A percentile compares a stretch with the other conserved stretches of the same genome.
Evolutionary conservation across 345 rosid genomes (phyloP).

Genomic region (Brassica nigra): DNA sequence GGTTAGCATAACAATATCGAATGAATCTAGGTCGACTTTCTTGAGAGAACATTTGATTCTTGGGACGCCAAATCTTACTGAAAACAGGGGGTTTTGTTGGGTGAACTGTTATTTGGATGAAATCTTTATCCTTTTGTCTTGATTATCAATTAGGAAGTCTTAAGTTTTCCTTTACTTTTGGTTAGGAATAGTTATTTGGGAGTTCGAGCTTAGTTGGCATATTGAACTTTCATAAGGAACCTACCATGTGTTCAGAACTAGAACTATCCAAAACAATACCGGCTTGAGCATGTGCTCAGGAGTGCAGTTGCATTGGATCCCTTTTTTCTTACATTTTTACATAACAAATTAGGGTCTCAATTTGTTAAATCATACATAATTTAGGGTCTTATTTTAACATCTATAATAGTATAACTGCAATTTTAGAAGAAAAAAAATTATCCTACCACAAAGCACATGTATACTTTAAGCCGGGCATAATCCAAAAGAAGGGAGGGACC

Average conservation of each 20-base stretch:
- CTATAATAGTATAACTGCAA: neutral
- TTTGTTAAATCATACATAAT: neutral
- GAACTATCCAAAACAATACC: neutral
- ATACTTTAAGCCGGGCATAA: neutral
- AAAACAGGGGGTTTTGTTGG: neutral
- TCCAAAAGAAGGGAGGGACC: neutral
- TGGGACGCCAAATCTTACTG: neutral
- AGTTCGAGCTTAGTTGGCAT: neutral
- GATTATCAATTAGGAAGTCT: neutral
- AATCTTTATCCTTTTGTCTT: neutral
- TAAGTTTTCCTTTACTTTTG: neutral
- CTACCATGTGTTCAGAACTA: constrained; percentile 25
- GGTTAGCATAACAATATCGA: neutral
- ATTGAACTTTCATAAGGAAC: neutral
- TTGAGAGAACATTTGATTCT: constrained; percentile 3
- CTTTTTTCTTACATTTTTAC: neutral
- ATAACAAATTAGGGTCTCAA: neutral
- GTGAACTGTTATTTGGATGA: neutral
- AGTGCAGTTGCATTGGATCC: neutral
- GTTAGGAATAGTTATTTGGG: constrained; percentile 12
- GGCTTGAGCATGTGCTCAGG: neutral
- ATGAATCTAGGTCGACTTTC: neutral
- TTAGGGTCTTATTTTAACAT: no score
- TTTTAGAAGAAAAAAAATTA: neutral
- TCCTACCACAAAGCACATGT: neutral